Conservation (phyloP, 2,329 filamentous ascomycete species). For the Paramyrothecium roridum region DNA sequence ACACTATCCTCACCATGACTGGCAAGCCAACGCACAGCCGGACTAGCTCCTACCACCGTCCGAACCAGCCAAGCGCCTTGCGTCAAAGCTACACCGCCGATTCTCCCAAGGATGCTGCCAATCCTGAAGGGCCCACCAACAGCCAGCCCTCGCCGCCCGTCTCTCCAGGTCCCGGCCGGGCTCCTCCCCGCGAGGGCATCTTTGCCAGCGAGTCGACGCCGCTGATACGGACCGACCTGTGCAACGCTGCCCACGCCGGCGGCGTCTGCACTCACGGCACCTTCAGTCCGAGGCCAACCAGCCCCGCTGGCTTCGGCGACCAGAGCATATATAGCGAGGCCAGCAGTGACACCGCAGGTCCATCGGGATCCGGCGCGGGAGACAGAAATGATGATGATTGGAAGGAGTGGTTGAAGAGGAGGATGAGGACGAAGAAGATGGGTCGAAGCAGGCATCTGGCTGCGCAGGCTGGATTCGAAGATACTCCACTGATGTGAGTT, state of each 20-base stretch:
- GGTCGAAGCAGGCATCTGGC: constrained; percentile 71
- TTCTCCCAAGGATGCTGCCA: constrained; percentile 9
- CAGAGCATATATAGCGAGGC: constrained; percentile 18
- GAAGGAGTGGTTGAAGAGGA: constrained; percentile 46
- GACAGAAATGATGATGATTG: constrained; percentile 31
- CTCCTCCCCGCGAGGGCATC: constrained; percentile 10
- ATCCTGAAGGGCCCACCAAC: constrained; percentile 3
- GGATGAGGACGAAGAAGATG: constrained; percentile 62
- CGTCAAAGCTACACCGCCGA: constrained; percentile 39
- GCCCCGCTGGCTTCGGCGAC: constrained; percentile 33
- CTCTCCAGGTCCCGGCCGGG: constrained; percentile 16
- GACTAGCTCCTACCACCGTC: constrained; percentile 30
- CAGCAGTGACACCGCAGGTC: constrained; percentile 25
- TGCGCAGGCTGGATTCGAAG: constrained; percentile 69
- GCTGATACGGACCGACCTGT: constrained; percentile 34
- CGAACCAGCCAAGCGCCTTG: constrained; percentile 41
- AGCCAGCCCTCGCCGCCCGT: constrained; percentile 15
- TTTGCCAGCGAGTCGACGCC: constrained; percentile 47
- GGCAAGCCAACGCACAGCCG: constrained; percentile 21
- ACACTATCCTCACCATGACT: constrained; percentile 14
- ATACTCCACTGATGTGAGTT: constrained; percentile 69
- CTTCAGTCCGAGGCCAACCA: constrained; percentile 66
- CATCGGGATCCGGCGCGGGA: constrained; percentile 1
- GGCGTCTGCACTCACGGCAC: constrained; percentile 68
- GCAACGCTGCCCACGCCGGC: constrained; percentile 18